Conservation (phyloP, 2,329 filamentous ascomycete species). For the Claviceps humidiphila region DNA sequence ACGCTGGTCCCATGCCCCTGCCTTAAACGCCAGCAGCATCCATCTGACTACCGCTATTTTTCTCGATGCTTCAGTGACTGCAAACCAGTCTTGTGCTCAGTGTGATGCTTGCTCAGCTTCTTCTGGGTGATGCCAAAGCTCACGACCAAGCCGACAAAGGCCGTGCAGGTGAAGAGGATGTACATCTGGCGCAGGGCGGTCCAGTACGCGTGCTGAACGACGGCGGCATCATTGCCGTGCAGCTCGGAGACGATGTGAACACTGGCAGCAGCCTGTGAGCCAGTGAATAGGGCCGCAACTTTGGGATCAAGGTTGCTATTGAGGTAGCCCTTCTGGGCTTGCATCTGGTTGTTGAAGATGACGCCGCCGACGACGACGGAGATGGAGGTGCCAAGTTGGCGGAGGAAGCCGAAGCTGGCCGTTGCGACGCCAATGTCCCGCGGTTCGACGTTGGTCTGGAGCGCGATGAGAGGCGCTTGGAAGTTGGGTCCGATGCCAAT, state of each 20-base stretch:
- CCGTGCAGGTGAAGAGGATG: conserved; percentile 40
- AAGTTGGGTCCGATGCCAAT: conserved; percentile 56
- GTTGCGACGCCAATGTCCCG: conserved; percentile 57
- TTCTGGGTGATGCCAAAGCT: conserved; percentile 35
- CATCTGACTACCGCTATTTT: conserved; percentile 6
- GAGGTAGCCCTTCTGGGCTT: conserved; percentile 36
- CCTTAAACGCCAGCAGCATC: background rate
- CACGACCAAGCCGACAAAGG: conserved; percentile 32
- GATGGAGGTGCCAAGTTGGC: conserved; percentile 54
- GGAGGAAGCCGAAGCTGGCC: conserved; percentile 52
- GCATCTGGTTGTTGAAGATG: conserved; percentile 65
- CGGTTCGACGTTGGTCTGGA: conserved; percentile 48
- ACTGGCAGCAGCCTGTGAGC: conserved; percentile 47
- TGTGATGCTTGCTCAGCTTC: conserved; percentile 40
- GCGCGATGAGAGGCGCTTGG: conserved; percentile 53
- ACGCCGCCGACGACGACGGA: conserved; percentile 65
- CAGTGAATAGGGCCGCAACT: conserved; percentile 39
- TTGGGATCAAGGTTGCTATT: conserved; percentile 34
- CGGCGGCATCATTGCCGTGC: conserved; percentile 26
- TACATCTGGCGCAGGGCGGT: conserved; percentile 41
- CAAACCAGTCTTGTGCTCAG: conserved; percentile 46
- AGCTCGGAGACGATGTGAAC: conserved; percentile 43
- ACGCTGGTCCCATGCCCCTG: too few relatives aligned
- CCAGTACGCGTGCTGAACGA: conserved; percentile 35
- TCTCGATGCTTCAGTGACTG: conserved; percentile 24